Evolutionary conservation across 2,329 filamentous ascomycete species (phyloP).

Genomic region (Ophiostoma quercus): DNA sequence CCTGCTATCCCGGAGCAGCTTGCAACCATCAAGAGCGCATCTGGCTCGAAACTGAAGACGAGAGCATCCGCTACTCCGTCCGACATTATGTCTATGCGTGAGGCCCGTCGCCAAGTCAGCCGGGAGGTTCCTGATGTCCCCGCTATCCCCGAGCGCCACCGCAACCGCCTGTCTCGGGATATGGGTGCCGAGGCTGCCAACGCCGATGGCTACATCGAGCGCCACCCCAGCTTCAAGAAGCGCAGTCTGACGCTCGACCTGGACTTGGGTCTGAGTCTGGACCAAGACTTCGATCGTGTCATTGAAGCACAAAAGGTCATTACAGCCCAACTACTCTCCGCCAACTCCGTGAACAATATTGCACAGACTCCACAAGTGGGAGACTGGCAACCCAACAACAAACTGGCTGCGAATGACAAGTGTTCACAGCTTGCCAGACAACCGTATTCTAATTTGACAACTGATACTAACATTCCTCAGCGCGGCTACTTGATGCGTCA

Average conservation of each 20-base stretch:
- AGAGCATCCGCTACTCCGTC: constrained; percentile 81
- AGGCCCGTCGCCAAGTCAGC: constrained; percentile 78
- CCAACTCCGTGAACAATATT: constrained; percentile 22
- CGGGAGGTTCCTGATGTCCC: constrained; percentile 60
- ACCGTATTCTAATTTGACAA: constrained; percentile 22
- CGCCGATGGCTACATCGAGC: constrained; percentile 45
- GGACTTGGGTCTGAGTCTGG: constrained; percentile 78
- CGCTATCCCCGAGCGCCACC: constrained; percentile 57
- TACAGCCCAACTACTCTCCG: constrained; percentile 39
- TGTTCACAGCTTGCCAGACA: constrained; percentile 13
- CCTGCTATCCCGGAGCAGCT: constrained; percentile 71
- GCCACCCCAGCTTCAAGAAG: constrained; percentile 71
- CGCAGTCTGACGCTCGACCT: constrained; percentile 77
- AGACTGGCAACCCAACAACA: background rate
- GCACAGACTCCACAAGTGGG: constrained; percentile 38
- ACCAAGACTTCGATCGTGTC: constrained; percentile 88
- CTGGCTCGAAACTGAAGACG: constrained; percentile 81
- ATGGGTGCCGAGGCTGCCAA: constrained; percentile 36
- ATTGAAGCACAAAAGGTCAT: constrained; percentile 96
- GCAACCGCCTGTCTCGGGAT: constrained; percentile 49
- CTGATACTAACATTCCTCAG: constrained; percentile 67
- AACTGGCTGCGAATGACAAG: constrained; percentile 19
- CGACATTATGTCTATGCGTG: constrained; percentile 78
- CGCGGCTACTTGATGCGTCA: constrained; percentile 98
- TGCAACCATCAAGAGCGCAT: constrained; percentile 77